Base-by-base conservation (phyloP, 2,329 filamentous ascomycete species). In the Phaeosphaeriaceae sp. region DNA sequence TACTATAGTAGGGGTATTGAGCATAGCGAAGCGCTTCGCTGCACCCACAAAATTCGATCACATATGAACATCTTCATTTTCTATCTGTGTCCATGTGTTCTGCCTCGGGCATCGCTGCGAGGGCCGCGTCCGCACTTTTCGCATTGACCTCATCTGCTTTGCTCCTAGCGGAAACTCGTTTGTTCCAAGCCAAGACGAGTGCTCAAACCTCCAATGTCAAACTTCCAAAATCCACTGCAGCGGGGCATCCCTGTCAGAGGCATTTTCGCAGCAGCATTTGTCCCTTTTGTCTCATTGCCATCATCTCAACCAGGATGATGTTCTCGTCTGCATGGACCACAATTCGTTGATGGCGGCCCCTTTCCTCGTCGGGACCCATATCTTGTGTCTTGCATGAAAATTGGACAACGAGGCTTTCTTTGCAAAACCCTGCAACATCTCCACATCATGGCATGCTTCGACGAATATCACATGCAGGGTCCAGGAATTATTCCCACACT, bases 1-100 rank as follows among this genome's bases (percentile, higher is more conserved):
- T 75, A 75, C 52, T 56, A 73, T 75, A 74, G 62, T 64, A 66
- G 58, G n/a, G 49, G 55, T 55, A 55, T 43, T 47, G 60, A 65
- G 64, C 57, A 64, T 56, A 59, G 70, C 72, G 65, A 55, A 22
- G 17, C 64, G 67, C 67, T 70, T 65, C 51, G 57, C 57, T 58
- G 63, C 69, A 64, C 52, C 54, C 60, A 64, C 55, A 52, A 40
- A 61, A 66, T 64, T 67, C 64, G 65, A 71, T 61, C 59, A 51
- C 60, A 52, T 64, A 4, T 48, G 28, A 61, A 63, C 54, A 52
- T 26, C 48, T 23, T 52, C 44, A 52, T 51, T 49, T 56, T 57
- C 51, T 30, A 59, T 60, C 53, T 60, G 47, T 56, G 62, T 52
- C 59, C 54, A 52, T 15, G 43, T 42, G 24, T 58, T 47, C 59